Conservation (phyloP, 176 grass and related monocot species). For the Musa acuminata region DNA sequence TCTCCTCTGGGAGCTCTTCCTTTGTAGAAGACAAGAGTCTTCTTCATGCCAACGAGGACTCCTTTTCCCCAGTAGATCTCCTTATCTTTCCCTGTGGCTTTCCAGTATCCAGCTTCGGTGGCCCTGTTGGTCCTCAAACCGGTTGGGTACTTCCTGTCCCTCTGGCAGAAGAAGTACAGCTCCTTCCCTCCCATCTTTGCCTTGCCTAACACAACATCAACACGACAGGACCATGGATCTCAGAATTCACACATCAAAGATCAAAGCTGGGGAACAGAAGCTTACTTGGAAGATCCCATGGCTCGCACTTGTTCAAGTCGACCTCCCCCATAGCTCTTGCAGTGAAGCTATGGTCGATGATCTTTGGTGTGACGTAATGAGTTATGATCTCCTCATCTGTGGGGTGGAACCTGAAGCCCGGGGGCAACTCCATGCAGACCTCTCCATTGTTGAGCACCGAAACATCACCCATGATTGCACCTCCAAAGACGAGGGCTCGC, state of each 20-base stretch:
- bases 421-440: constrained; percentile 59
- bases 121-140: constrained; percentile 40
- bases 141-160: constrained; percentile 46
- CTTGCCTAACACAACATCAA: constrained; percentile 6
- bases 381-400: constrained; percentile 86
- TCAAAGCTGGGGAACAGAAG: background rate
- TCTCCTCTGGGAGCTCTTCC: constrained; percentile 35
- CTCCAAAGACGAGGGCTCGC: background rate
- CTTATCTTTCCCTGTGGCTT: constrained; percentile 53
- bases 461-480: constrained; percentile 8
- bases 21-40: constrained; percentile 48
- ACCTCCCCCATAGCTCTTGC: constrained; percentile 73
- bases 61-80: constrained; percentile 18
- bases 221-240: background rate
- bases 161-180: constrained; percentile 46
- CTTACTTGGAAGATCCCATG: constrained; percentile 70
- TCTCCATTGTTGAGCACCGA: constrained; percentile 27
- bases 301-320: constrained; percentile 87
- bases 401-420: constrained; percentile 88
- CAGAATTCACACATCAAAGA: background rate
- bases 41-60: constrained; percentile 36
- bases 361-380: constrained; percentile 69
- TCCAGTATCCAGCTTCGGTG: constrained; percentile 40
- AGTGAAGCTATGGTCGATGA: constrained; percentile 36
- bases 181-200: constrained; percentile 46